A percentile compares a stretch with the other conserved stretches of the same genome.
Evolutionary conservation across 2,329 filamentous ascomycete genomes (phyloP).

Genomic region (Tolypocladium nubicola): DNA sequence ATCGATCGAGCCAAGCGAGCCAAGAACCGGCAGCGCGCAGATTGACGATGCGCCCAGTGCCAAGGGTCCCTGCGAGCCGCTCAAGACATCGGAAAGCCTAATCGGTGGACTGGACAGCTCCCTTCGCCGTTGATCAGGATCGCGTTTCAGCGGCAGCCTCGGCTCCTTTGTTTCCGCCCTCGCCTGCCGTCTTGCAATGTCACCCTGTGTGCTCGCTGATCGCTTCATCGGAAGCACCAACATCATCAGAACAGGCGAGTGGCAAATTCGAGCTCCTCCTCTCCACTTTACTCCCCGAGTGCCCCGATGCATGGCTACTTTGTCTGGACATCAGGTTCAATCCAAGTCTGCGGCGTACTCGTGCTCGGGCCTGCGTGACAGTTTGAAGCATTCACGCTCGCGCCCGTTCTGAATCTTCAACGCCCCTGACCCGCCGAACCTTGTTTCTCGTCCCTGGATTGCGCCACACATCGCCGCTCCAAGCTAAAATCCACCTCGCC

Average conservation of each 20-base stretch:
- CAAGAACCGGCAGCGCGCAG: not conserved
- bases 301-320: too few relatives aligned
- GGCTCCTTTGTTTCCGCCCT: too few relatives aligned
- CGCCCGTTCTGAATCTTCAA: not conserved
- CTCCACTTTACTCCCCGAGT: too few relatives aligned
- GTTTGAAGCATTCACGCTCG: not conserved
- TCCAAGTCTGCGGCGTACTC: not conserved
- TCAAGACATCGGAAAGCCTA: not conserved
- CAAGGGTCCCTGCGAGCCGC: not conserved
- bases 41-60: not conserved
- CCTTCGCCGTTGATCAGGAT: too few relatives aligned
- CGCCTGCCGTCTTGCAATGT: too few relatives aligned
- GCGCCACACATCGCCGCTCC: not conserved
- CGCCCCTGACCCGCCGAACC: not conserved
- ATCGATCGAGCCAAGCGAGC: not conserved
- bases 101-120: not conserved
- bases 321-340: too few relatives aligned
- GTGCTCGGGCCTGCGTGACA: not conserved
- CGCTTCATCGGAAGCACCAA: too few relatives aligned
- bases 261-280: not conserved
- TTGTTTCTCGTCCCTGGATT: not conserved
- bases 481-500: not conserved
- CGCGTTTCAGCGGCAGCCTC: too few relatives aligned
- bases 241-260: too few relatives aligned
- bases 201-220: too few relatives aligned